A percentile compares a stretch with the other conserved stretches of the same genome.
Evolutionary conservation across 352 stramenopile species (phyloP).

Genomic region (Globisporangium polare): DNA sequence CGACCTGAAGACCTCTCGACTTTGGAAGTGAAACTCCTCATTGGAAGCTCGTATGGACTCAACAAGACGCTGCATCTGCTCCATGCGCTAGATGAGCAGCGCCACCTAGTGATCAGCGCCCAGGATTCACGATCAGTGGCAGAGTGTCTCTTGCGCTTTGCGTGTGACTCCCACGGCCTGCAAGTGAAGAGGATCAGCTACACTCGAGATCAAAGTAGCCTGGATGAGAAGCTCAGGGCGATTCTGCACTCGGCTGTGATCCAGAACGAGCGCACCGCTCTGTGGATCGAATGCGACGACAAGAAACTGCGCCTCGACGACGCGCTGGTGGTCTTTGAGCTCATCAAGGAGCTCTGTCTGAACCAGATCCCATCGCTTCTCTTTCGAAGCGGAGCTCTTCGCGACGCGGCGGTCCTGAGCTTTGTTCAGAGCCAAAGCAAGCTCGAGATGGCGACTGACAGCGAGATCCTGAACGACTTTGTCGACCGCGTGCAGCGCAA

Average conservation of each 20-base stretch:
- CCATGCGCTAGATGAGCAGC: conserved; percentile 28
- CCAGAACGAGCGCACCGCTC: conserved; percentile 29
- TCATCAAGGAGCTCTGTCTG: conserved; percentile 33
- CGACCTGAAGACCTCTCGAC: conserved; percentile 1
- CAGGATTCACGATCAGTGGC: conserved; percentile 10
- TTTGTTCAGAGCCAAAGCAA: conserved; percentile 31
- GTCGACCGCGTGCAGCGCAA: conserved; percentile 29
- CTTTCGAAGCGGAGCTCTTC: conserved; percentile 27
- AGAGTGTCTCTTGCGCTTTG: conserved; percentile 30
- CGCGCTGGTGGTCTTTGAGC: conserved; percentile 14
- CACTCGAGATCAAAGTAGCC: background rate
- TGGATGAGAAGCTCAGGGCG: conserved; percentile 10
- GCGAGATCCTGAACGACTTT: conserved; percentile 28
- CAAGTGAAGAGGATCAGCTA: conserved; percentile 23
- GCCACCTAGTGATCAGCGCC: conserved; percentile 27
- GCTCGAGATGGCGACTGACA: conserved; percentile 32
- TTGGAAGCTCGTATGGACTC: conserved; percentile 32
- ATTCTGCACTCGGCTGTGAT: conserved; percentile 24
- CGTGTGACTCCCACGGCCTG: conserved; percentile 34
- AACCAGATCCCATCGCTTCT: conserved; percentile 32
- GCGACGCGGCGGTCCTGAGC: conserved; percentile 26
- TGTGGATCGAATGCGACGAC: conserved; percentile 25
- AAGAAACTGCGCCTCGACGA: background rate
- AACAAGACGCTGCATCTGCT: conserved; percentile 32
- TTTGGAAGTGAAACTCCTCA: conserved; percentile 18